Base-by-base conservation (phyloP, 1,284 basidiomycete species). In the Lentinula novae-zelandiae region DNA sequence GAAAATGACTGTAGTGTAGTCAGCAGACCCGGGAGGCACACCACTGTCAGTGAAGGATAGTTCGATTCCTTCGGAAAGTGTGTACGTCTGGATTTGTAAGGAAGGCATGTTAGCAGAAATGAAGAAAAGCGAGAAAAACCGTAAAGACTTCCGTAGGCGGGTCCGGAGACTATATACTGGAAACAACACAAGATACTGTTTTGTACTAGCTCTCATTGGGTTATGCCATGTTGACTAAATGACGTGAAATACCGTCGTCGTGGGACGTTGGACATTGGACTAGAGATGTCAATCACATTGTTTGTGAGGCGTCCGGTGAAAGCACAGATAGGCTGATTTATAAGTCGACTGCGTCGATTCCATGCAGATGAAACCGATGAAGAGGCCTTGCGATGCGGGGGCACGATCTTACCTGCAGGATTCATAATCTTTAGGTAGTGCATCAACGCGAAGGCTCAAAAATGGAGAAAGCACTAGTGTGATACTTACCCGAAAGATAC, bases 1-100 rank as follows among this genome's bases (percentile, higher is more conserved):
- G 50, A 66, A 54, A 5, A 68, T 2, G n/a, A 59, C 34, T 2
- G 57, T 58, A 20, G 57, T 58, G 22, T 58, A 58, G 22, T 51
- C 48, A 1, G 38, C 55, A 12, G 63, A 65, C 12, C 42, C 42
- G 10, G 61, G 38, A 9, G 62, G 62, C 12, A 64, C 46, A 8
- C 63, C 66, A 39, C 67, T 66, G 22, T 67, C 66, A 3, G 60
- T 66, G 52, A 63, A 66, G 54, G 56, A 63, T n/a, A 61, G 44
- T 10, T 60, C 22, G 34, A 59, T 63, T 6, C 56, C 52, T 12
- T 53, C 51, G 17, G 54, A 42, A 6, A 62, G 22, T 8, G 39
- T 40, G 53, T 54, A 54, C 3, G 53, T 54, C 17, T 53, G 52
- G 36, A 51, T 17, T 51, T 46, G 44, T 20, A 20, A 22, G 10